Evolutionary conservation across 345 rosid genomes (phyloP), one percentile per base, ranked within the genome.

Genomic region (Citrus reticulata): DNA sequence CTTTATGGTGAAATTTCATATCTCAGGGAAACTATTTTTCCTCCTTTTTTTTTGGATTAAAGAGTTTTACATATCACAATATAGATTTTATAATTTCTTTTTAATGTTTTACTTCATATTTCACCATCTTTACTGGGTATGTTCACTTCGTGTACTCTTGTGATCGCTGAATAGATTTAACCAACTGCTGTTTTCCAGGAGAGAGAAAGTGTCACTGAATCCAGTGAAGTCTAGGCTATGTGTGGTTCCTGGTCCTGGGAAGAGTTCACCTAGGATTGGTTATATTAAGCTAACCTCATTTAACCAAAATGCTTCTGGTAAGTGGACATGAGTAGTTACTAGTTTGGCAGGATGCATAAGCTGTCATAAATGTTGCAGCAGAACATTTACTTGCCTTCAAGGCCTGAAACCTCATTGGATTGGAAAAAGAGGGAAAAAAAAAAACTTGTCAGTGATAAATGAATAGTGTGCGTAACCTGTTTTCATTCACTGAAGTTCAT

Each of bases 221-320:
- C 99, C 98, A 0, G 98, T 95, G 79, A 92, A 88, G 90, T 88
- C 96, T 74, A 95, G 95, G 80, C 84, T 92, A 63, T 95, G 99
- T 49, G 88, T 89, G 80, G 66, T 93, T 65, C 91, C 95, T 81
- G 91, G 92, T 75, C 86, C 91, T 0, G 96, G 89, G 77, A 89
- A 84, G 85, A 90, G 86, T 77, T 87, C 90, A 32, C 90, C 90
- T 19, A 89, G 78, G 83, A 92, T 95, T 77, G 99, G 99, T 27
- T 95, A 95, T 86, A 95, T 95, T 75, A 95, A 93, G 87, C 83
- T 95, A 57, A 84, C 95, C 74, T 74, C 97, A 34, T 95, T 93
- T 86, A 93, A 91, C 80, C 94, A 90, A 89, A 91, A 93, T 83
- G 89, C 99, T 83, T 90, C 99, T 66, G 88, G 99, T 95, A 73